Percentiles rank a stretch among this genome's conserved stretches.
Conservation (phyloP, 106 monocot species). For the Dioscorea zingiberensis region DNA sequence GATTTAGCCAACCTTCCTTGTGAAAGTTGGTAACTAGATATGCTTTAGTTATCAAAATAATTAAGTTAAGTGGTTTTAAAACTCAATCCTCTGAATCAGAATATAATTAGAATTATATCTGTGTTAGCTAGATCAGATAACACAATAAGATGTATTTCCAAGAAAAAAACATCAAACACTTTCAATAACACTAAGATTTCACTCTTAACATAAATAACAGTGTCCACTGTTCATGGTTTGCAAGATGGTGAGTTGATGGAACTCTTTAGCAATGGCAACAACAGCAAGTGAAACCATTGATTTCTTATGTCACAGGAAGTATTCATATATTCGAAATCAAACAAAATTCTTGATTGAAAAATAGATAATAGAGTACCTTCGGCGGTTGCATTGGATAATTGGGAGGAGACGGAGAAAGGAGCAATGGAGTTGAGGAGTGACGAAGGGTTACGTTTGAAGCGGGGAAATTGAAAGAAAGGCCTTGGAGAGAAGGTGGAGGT, state of each 20-base stretch:
- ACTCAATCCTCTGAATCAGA: no score
- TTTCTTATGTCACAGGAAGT: no score
- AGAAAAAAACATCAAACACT: neutral
- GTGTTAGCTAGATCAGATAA: no score
- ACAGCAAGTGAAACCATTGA: no score
- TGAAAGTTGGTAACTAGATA: no score
- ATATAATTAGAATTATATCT: no score
- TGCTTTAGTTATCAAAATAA: no score
- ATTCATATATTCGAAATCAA: neutral
- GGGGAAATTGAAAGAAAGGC: neutral
- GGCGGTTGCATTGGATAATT: constrained; percentile 6
- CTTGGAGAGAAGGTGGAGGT: neutral
- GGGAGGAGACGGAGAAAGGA: constrained; percentile 1
- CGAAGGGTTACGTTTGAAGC: neutral
- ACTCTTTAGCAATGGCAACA: neutral
- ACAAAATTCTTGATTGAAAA: neutral
- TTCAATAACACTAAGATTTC: neutral
- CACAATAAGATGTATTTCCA: no score
- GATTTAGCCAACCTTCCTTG: no score
- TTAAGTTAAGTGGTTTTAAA: no score
- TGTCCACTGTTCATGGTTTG: no score
- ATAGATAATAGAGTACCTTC: neutral
- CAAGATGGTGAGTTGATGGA: no score
- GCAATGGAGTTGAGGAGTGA: neutral
- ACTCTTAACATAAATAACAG: neutral